phyloP scores from a whole-genome alignment of 148 eudicot genomes.

The Silene uniflora region DNA sequence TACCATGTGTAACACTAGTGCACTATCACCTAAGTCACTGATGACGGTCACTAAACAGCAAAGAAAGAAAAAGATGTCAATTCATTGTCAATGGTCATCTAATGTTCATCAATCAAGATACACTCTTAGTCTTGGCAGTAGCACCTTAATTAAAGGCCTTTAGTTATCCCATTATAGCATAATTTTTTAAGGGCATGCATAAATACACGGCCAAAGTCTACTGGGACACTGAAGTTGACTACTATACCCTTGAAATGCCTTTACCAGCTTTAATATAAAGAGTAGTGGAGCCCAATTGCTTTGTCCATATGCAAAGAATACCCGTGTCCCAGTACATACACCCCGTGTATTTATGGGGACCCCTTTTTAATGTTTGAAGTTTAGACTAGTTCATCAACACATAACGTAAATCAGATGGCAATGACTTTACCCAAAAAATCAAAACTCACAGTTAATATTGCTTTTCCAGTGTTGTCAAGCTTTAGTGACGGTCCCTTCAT shows the following conservation, averaged over 20 bases:
- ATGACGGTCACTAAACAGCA: neutral
- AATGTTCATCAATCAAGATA: neutral
- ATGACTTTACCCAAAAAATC: neutral
- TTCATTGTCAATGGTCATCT: neutral
- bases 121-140: too few species aligned
- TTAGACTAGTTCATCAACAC: neutral
- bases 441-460: conserved; percentile 69
- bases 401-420: neutral
- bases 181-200: neutral
- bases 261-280: too few species aligned
- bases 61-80: neutral
- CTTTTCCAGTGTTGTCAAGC: conserved; percentile 88
- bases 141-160: neutral
- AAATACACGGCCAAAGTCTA: too few species aligned
- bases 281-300: too few species aligned
- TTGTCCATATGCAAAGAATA: too few species aligned
- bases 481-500: conserved; percentile 81
- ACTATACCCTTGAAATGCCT: too few species aligned
- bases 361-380: neutral
- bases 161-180: neutral
- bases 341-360: too few species aligned
- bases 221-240: too few species aligned
- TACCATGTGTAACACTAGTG: neutral
- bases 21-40: neutral
- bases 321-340: too few species aligned